A percentile compares a stretch with the other conserved stretches of the same genome.
These are phyloP conservation scores for Auriculariales sp. DNA, from an alignment of 768 basidiomycete species.

Conservation along the genomic window DNA sequence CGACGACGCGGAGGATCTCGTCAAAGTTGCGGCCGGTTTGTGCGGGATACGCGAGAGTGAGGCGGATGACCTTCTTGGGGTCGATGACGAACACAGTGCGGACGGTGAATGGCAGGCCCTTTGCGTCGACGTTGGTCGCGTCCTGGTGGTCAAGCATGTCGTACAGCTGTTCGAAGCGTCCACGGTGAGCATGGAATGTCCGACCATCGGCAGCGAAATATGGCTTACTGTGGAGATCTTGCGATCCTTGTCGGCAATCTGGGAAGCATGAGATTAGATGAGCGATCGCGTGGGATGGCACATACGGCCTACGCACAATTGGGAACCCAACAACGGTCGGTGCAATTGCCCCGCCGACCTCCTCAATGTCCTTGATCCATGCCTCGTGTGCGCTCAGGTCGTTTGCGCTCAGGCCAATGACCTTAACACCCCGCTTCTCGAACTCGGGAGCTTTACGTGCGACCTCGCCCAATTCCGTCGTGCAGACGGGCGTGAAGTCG, in stretches of 20 bases:
- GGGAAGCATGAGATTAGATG: background rate
- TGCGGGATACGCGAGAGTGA: conserved; percentile 85
- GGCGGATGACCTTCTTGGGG: conserved; percentile 87
- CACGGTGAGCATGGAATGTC: background rate
- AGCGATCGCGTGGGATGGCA: background rate
- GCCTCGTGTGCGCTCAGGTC: conserved; percentile 65
- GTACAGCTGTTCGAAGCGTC: too few relatives aligned
- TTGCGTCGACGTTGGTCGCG: conserved; percentile 70
- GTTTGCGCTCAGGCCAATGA: conserved; percentile 90
- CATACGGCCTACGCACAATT: conserved; percentile 43
- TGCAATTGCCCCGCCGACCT: conserved; percentile 51
- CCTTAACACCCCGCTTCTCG: conserved; percentile 74
- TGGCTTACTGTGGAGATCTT: conserved; percentile 42
- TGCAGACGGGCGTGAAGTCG: conserved; percentile 87
- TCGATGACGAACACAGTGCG: conserved; percentile 97
- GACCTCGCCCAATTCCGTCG: conserved; percentile 94
- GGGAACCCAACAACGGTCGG: conserved; percentile 80
- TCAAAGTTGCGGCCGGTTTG: conserved; percentile 91
- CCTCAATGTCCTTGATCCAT: conserved; percentile 85
- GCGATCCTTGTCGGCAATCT: conserved; percentile 90
- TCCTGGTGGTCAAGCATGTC: conserved; percentile 97
- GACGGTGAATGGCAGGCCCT: conserved; percentile 93
- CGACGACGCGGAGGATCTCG: conserved; percentile 64
- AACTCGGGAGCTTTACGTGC: conserved; percentile 80
- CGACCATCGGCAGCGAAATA: background rate